Evolutionary conservation across 441 rosid species (phyloP).

Genomic region (Aquilaria agallochum): DNA sequence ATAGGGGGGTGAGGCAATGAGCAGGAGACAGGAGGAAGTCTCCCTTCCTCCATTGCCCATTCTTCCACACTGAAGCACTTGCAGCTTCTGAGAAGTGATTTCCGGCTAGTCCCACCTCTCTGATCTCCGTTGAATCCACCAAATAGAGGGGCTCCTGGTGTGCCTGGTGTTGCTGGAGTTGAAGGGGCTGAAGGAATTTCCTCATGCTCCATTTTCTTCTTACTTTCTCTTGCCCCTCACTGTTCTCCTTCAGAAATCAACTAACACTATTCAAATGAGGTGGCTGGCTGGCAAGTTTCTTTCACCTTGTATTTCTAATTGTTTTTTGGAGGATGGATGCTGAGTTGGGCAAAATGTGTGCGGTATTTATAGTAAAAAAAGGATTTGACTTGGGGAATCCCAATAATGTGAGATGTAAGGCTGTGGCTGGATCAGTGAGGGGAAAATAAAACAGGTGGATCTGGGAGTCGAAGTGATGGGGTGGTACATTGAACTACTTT

Average conservation of each 20-base stretch:
- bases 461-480: slow-evolving; percentile 11
- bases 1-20: slow-evolving; percentile 60
- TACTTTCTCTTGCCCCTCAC: too few relatives aligned
- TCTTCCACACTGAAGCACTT: slow-evolving; percentile 69
- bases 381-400: slow-evolving; percentile 33
- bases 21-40: slow-evolving; percentile 67
- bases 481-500: slow-evolving; percentile 15
- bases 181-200: slow-evolving; percentile 73
- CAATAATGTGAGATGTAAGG: slow-evolving; percentile 3
- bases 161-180: slow-evolving; percentile 83
- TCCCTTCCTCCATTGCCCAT: slow-evolving; percentile 85
- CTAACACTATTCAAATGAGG: too few relatives aligned
- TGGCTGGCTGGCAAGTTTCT: background rate
- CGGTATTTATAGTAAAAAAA: slow-evolving; percentile 21
- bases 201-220: slow-evolving; percentile 47
- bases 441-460: slow-evolving; percentile 10
- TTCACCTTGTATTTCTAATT: background rate
- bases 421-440: slow-evolving; percentile 20
- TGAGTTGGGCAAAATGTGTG: slow-evolving; percentile 1
- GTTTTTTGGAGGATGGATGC: slow-evolving; percentile 8
- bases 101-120: slow-evolving; percentile 28
- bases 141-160: slow-evolving; percentile 88
- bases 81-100: slow-evolving; percentile 60
- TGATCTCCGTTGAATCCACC: slow-evolving; percentile 51
- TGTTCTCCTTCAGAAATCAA: too few relatives aligned